Conservation (phyloP, 2,329 filamentous ascomycete genomes). For the Diaporthe nobilis region DNA sequence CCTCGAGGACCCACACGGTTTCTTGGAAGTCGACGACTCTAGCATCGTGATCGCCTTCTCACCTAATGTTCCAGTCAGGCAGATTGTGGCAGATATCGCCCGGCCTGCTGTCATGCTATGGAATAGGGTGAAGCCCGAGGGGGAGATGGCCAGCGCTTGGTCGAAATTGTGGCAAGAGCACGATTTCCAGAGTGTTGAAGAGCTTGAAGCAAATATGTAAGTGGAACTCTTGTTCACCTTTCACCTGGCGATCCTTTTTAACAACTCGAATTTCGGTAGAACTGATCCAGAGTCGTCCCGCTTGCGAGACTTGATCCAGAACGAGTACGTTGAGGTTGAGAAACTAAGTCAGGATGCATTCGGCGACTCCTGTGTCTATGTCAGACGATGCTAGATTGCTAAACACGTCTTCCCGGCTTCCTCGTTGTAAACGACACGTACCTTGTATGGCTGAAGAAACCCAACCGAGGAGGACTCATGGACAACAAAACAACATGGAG, state of each 20-base stretch:
- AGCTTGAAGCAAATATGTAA: not conserved
- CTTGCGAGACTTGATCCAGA: not conserved
- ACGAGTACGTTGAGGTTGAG: not conserved
- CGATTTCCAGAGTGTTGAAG: not conserved
- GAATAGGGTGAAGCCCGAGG: not conserved
- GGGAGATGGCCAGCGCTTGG: not conserved
- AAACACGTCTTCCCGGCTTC: too few relatives aligned
- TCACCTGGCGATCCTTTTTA: not conserved
- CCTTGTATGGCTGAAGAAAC: too few relatives aligned
- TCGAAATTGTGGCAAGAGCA: not conserved
- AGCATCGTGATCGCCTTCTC: not conserved
- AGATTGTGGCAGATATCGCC: constrained; percentile 16
- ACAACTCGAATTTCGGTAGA: not conserved
- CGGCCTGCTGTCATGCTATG: constrained; percentile 13
- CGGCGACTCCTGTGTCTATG: not conserved
- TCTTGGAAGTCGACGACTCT: constrained; percentile 9
- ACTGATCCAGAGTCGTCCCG: constrained; percentile 13
- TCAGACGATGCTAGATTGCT: not conserved
- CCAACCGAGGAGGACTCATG: too few relatives aligned
- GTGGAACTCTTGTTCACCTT: too few relatives aligned
- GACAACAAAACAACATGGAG: too few relatives aligned
- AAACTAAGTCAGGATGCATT: not conserved
- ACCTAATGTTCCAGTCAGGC: not conserved
- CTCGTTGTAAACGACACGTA: too few relatives aligned
- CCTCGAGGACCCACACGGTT: not conserved